Percentiles rank a stretch among this genome's conserved stretches.
phyloP scores from a whole-genome alignment of 2,329 filamentous ascomycete species.

The Xylariaceae sp. region DNA sequence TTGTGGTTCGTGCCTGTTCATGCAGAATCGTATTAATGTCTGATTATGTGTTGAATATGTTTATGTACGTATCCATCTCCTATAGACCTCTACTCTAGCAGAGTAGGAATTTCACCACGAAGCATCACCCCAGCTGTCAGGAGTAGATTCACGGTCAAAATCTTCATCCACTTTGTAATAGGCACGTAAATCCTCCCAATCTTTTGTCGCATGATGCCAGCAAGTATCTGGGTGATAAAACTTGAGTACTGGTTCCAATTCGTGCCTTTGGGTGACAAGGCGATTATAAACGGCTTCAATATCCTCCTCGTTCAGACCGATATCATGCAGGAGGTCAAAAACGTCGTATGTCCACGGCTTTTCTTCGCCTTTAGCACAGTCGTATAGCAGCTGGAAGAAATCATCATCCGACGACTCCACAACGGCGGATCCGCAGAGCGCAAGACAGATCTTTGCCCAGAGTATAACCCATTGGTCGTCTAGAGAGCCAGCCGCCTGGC shows the following conservation, averaged over 20 bases:
- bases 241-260: background rate
- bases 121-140: too few species aligned
- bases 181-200: too few species aligned
- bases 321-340: constrained; percentile 13
- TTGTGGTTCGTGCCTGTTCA: too few species aligned
- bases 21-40: too few species aligned
- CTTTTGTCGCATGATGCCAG: too few species aligned
- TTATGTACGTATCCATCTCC: too few species aligned
- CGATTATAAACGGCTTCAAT: background rate
- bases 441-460: constrained; percentile 16
- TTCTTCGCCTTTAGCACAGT: background rate
- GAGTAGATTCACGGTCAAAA: too few species aligned
- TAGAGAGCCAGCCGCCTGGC: constrained; percentile 11
- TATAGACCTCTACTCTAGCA: too few species aligned
- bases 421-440: constrained; percentile 6
- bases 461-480: constrained; percentile 13
- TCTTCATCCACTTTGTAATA: too few species aligned
- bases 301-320: background rate
- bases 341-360: background rate
- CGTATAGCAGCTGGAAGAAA: constrained; percentile 16
- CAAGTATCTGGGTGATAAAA: background rate
- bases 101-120: too few species aligned
- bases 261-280: background rate
- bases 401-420: constrained; percentile 8
- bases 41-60: too few species aligned